Base-by-base conservation (phyloP, 805 yeast species). In the Wickerhamomyces bovis region DNA sequence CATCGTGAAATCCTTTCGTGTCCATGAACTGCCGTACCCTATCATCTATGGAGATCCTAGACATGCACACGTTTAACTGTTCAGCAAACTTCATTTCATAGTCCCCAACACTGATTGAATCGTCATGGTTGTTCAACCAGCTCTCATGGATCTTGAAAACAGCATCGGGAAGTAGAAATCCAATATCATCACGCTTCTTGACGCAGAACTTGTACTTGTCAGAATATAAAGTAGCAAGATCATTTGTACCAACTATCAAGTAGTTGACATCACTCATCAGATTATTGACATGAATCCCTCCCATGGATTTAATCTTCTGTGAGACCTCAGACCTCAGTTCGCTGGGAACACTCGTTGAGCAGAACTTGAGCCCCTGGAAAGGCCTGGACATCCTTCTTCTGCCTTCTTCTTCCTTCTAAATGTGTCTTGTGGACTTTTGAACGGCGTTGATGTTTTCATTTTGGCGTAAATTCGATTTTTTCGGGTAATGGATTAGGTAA, bases 261-360 rank as follows among this genome's bases (percentile, higher is more conserved):
- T 76, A 76, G 44, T 75, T 72, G 3, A 78, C 82, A 58, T 80
- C 81, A 42, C 80, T 75, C 69, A 82, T 78, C 53, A 84, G 63
- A 55, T 83, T 83, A 38, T 71, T 71, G 48, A 73, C 70, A 53
- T 72, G 77, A 10, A 55, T 57, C 1, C 89, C 90, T 8, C 90
- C 92, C 61, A 84, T 68, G 9, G 72, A 66, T 23, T 65, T 60
- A 47, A 83, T 71, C 56, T 73, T 73, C 10, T 64, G 59, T 2
- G 73, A 68, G 23, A 81, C 56, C 15, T 67, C 71, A 21, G 70
- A 67, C 51, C 61, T 40, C 18, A 51, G 23, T 6, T 58, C 58
- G 10, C 52, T 49, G 31, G 57, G 49, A 4, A 60, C 48, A 6
- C 62, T 49, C 1, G 64, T 60, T 3, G 62, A 57, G 50, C 64